Conservation (phyloP, 2,329 filamentous ascomycete genomes). For the Blumeria graminis region DNA sequence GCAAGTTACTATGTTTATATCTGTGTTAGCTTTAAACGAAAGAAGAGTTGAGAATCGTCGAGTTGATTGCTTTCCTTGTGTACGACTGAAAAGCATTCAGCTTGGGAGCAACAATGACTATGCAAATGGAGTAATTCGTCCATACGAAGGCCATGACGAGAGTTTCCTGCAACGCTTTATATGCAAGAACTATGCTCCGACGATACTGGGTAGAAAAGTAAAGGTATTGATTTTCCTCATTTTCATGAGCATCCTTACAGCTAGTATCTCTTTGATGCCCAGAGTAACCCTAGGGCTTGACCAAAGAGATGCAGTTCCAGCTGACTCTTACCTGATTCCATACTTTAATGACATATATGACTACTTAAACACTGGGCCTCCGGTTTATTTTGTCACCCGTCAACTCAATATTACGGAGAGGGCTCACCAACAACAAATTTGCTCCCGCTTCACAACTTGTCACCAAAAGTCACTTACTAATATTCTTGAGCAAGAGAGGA, state of each 20-base stretch:
- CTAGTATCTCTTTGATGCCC: constrained; percentile 63
- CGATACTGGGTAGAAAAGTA: constrained; percentile 53
- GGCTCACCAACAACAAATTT: constrained; percentile 59
- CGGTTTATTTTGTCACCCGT: constrained; percentile 84
- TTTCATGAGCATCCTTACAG: constrained; percentile 73
- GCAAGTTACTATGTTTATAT: constrained; percentile 92
- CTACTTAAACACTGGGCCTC: constrained; percentile 77
- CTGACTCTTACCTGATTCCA: constrained; percentile 78
- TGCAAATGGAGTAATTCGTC: constrained; percentile 21
- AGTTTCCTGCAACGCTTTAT: constrained; percentile 69
- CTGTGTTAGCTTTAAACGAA: constrained; percentile 78
- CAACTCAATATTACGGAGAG: constrained; percentile 57
- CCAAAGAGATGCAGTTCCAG: constrained; percentile 81
- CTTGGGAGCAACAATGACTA: constrained; percentile 34
- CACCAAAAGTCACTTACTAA: constrained; percentile 65
- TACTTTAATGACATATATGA: constrained; percentile 93
- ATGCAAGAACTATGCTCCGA: constrained; percentile 67
- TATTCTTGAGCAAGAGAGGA: constrained; percentile 80
- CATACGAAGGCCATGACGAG: constrained; percentile 44
- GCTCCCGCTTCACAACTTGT: constrained; percentile 77
- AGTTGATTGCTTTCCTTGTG: constrained; percentile 78
- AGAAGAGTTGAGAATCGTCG: constrained; percentile 67
- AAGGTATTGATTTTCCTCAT: constrained; percentile 54
- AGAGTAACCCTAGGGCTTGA: constrained; percentile 71
- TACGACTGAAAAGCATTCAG: constrained; percentile 51